Base-by-base conservation (phyloP, 2,329 filamentous ascomycete species). In the Penicillium sp. region DNA sequence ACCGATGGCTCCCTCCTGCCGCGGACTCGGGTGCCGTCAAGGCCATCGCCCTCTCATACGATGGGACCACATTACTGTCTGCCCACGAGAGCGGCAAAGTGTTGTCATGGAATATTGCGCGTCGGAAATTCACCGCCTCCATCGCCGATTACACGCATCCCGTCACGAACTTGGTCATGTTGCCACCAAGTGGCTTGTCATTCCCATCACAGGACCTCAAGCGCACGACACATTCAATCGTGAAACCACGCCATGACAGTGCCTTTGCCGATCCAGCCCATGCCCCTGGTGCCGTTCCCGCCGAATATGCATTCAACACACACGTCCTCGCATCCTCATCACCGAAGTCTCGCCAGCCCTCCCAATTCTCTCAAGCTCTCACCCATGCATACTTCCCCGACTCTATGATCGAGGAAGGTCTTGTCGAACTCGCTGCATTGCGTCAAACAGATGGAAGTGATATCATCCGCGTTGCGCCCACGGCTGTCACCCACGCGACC, bases 11-110 rank as follows among this genome's bases (percentile, higher is more conserved):
- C 81, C 86, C 70, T 78, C 85, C 60, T 6, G 86, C 88, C 38
- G 79, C 84, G 49, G 87, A 92, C 55, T 83, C 85, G 22, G 91
- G 91, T 13, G 82, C 85, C 13, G 85, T 85, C 4, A 84, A 87
- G 26, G 91, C 89, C 70, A 73, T 97, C 59, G 84, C 85, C 22
- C 78, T 96, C 56, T 93, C 87, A 71, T 93, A 95, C 76, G 94
- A 97, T 74, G 91, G 92, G 28, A 93, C 89, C 46, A 85, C 83
- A 7, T 80, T 97, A 25, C 77, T 97, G 28, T 93, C 93, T 3
- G 93, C 93, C 6, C 93, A 98, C 71, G 81, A 85, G 19, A 90
- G 85, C 68, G 94, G 94, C 54, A 91, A 90, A 70, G 84, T 97
- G 43, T 80, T 92, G 35, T 83, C 85, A 57, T 98, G 94, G 94